Evolutionary conservation across 805 yeast species (phyloP).

Genomic region (Nakazawaea populi): DNA sequence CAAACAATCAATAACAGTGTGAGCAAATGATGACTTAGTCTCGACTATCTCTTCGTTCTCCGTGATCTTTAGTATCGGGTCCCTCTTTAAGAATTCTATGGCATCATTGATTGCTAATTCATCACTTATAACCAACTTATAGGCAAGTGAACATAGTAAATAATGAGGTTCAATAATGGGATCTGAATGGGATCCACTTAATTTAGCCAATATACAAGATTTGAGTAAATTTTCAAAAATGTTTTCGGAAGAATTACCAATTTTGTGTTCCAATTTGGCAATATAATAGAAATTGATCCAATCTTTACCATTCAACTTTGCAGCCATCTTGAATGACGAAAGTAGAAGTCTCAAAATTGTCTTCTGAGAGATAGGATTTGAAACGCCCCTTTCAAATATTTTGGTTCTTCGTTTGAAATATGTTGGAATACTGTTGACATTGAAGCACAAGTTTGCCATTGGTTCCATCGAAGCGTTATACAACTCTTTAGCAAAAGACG

Average conservation of each 20-base stretch:
- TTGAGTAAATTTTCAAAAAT: conserved; percentile 36
- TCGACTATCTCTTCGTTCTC: conserved; percentile 13
- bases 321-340: conserved; percentile 42
- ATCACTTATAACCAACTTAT: conserved; percentile 44
- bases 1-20: conserved; percentile 38
- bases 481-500: conserved; percentile 50
- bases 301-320: conserved; percentile 34
- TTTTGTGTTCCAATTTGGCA: conserved; percentile 39
- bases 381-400: conserved; percentile 13
- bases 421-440: conserved; percentile 31
- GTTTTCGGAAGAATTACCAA: conserved; percentile 13
- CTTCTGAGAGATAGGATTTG: conserved; percentile 4
- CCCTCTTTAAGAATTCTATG: conserved; percentile 29
- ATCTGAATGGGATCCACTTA: conserved; percentile 38
- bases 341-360: conserved; percentile 34
- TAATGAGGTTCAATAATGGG: conserved; percentile 77
- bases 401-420: conserved; percentile 23
- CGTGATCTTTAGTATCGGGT: conserved; percentile 22
- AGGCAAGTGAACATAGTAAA: conserved; percentile 46
- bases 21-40: conserved; percentile 25
- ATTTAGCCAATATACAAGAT: conserved; percentile 39
- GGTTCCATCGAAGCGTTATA: conserved; percentile 57
- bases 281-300: conserved; percentile 61
- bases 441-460: conserved; percentile 56
- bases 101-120: conserved; percentile 33